Evolutionary conservation across 108 stramenopile species (phyloP).

Genomic region (Conticribra guillardii): DNA sequence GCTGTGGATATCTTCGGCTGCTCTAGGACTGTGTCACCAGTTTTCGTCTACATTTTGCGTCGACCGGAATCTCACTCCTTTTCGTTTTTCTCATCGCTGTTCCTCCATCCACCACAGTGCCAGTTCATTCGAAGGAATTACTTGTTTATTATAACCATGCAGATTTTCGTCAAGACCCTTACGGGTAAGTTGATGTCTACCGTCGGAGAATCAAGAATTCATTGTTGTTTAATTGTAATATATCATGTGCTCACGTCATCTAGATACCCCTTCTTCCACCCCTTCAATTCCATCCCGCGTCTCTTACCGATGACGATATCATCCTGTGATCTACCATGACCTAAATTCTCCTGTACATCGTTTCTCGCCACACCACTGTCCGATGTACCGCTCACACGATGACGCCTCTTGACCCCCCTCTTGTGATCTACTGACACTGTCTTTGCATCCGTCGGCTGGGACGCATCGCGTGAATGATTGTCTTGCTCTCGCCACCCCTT

Average conservation of each 20-base stretch:
- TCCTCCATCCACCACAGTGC: too few relatives aligned
- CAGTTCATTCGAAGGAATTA: too few relatives aligned
- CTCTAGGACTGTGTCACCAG: too few relatives aligned
- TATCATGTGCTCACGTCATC: background rate
- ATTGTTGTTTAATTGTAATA: background rate
- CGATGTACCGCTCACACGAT: background rate
- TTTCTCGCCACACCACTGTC: background rate
- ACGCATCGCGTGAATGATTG: constrained; percentile 31
- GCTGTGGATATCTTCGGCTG: too few relatives aligned
- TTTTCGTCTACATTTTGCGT: too few relatives aligned
- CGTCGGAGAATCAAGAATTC: too few relatives aligned
- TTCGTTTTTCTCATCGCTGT: too few relatives aligned
- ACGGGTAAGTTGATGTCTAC: constrained; percentile 96
- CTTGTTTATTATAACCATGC: too few relatives aligned
- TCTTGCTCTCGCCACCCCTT: background rate
- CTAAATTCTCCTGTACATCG: background rate
- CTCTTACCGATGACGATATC: background rate
- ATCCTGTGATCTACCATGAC: background rate
- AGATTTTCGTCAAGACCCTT: constrained; percentile 96
- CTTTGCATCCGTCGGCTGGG: constrained; percentile 29
- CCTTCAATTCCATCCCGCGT: background rate
- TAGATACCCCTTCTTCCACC: background rate
- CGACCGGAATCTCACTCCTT: too few relatives aligned
- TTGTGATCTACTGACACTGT: background rate
- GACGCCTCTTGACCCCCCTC: background rate